Base-by-base conservation (phyloP, 2,329 filamentous ascomycete genomes). In the Ceratocystis cacaofunesta region DNA sequence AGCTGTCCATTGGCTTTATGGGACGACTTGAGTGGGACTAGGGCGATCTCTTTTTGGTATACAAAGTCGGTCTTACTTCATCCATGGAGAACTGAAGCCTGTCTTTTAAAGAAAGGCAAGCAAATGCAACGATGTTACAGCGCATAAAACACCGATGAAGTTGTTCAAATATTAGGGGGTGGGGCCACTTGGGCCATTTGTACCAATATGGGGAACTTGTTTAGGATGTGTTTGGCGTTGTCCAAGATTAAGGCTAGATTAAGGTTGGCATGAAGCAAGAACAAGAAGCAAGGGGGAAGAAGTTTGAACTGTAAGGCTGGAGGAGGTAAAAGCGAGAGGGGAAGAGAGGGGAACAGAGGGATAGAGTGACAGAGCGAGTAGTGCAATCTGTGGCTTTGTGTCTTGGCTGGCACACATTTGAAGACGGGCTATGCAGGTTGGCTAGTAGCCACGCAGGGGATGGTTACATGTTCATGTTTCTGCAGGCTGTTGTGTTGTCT, bases 191-290 rank as follows among this genome's bases (percentile, higher is more conserved):
- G 25, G 52, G 52, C 25, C 6, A 57, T 57, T 17, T 28, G 5
- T 3, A 41, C 36, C 36, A 15, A 41, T 41, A 41, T 41, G 36
- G 36, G 10, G 36, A 30, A 2, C 52, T 57, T 28, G 52, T 57
- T 57, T 57, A 57, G 15, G 52, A 57, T 57, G 22, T 57, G 52
- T 57, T 57, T 57, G 52, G 52, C 8, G 52, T 30, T 57, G 52
- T 32, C 30, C 22, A 57, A 57, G 52, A 15, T 57, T 57, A 57
- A 57, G 52, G 52, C 52, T 57, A 57, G 52, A 57, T 57, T 57
- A 57, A 57, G 52, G 52, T 57, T 57, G 52, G 25, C 52, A 30
- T 57, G 52, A 57, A 57, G 52, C 25, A 57, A 57, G 52, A 57
- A 12, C 52, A 57, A 7, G 52, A 57, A 17, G 52, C 52, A 57